Evolutionary conservation across 306 rosid species (phyloP), one percentile per base, ranked within the genome.

Genomic region (Crataegus laevigata): DNA sequence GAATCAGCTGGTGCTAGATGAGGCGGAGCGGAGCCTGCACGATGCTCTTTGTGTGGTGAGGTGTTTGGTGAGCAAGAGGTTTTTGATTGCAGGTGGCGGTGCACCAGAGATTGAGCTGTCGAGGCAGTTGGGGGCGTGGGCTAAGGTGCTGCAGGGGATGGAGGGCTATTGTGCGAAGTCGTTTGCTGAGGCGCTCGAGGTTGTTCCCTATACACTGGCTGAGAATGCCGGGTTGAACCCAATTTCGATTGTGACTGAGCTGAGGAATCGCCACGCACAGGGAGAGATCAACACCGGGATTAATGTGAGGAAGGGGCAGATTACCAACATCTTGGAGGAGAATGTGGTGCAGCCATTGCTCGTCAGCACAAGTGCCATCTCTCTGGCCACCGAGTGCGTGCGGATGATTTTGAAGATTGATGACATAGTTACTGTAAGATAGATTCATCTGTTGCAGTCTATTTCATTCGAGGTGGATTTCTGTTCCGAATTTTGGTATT

Each of bases 261-360:
- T 94, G 84, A 90, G 98, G 85, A 94, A 94, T 81, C 91, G 96
- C 11, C 99, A 94, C 57, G 97, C 97, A 0, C 93, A 94, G 84
- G 99, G 98, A 3, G 99, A 94, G 87, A 88, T 92, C 63, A 94
- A 90, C 81, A 75, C 97, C 14, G 99, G 99, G 73, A 94, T 94
- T 77, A 94, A 94, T 82, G 99, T 94, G 84, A 92, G 99, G 93
- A 94, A 94, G 85, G 99, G 99, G 80, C 99, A 90, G 88, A 94
- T 94, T 72, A 94, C 99, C 13, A 92, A 94, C 80, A 94, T 94
- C 82, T 83, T 92, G 86, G 99, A 94, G 83, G 99, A 94, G 98
- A 94, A 94, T 79, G 99, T 94, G 89, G 99, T 94, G 88, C 99
- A 94, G 88, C 99, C 99, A 0, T 84, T 94, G 86, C 96, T 94